phyloP scores from a whole-genome alignment of 192 early-diverging fungal genomes.

The Linnemannia exigua region DNA sequence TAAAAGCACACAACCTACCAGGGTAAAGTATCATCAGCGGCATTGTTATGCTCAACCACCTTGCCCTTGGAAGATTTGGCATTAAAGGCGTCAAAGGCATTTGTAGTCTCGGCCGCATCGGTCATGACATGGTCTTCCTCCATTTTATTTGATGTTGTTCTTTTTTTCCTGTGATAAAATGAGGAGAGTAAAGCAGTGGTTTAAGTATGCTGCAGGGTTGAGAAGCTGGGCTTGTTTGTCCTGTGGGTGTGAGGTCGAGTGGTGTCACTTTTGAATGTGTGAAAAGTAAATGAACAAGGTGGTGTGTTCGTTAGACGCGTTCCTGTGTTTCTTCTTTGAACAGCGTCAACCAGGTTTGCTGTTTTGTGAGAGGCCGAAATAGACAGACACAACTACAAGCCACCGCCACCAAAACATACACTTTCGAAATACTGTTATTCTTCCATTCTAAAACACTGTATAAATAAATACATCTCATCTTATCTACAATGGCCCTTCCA shows the following conservation, averaged over 20 bases:
- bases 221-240: neutral
- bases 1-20: slow-evolving; percentile 25
- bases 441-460: no score
- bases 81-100: slow-evolving; percentile 30
- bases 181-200: neutral
- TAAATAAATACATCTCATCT: neutral
- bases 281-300: neutral
- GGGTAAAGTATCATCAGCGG: slow-evolving; percentile 44
- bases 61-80: slow-evolving; percentile 38
- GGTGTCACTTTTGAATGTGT: neutral
- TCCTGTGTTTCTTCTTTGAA: neutral
- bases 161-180: neutral
- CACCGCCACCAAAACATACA: neutral
- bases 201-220: neutral
- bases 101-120: slow-evolving; percentile 19
- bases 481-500: slow-evolving; percentile 32
- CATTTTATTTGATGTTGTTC: slow-evolving; percentile 18
- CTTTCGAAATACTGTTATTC: neutral
- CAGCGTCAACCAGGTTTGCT: neutral
- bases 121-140: slow-evolving; percentile 54
- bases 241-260: neutral
- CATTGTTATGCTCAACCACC: slow-evolving; percentile 11
- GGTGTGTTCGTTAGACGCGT: neutral
- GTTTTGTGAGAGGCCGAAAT: neutral
- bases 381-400: neutral